Evolutionary conservation across 805 yeast species (phyloP).

Genomic region (Kazachstania bromeliacearum): DNA sequence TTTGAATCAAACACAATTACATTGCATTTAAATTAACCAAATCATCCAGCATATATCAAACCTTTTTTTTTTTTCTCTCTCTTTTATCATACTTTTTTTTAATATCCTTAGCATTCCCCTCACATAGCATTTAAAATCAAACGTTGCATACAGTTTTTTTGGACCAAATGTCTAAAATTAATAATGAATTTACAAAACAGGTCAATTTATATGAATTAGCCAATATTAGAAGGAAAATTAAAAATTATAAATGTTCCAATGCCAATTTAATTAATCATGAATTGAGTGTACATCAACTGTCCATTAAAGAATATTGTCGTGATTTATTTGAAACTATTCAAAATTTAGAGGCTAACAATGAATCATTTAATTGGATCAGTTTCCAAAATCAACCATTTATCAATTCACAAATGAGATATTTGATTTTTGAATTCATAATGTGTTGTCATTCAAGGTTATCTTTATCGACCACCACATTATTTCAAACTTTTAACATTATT

Average conservation of each 20-base stretch:
- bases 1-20: no score
- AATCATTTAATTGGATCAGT: slow-evolving; percentile 14
- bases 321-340: slow-evolving; percentile 31
- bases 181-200: no score
- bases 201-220: no score
- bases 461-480: slow-evolving; percentile 56
- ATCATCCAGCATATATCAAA: neutral
- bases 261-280: slow-evolving; percentile 38
- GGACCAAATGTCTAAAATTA: no score
- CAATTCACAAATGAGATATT: slow-evolving; percentile 51
- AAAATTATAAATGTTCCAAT: no score
- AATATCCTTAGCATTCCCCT: neutral
- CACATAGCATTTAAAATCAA: slow-evolving; percentile 1
- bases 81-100: neutral
- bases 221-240: no score
- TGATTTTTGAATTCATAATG: slow-evolving; percentile 70
- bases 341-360: neutral
- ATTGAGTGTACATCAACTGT: slow-evolving; percentile 35
- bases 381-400: slow-evolving; percentile 34
- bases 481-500: slow-evolving; percentile 57
- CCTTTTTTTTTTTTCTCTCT: neutral
- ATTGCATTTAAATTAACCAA: neutral
- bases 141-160: no score
- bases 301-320: slow-evolving; percentile 38
- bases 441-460: slow-evolving; percentile 57